Percentiles rank a stretch among this genome's conserved stretches.
Evolutionary conservation across 2,329 filamentous ascomycete species (phyloP).

Genomic region (Thermothelomyces thermophilus): DNA sequence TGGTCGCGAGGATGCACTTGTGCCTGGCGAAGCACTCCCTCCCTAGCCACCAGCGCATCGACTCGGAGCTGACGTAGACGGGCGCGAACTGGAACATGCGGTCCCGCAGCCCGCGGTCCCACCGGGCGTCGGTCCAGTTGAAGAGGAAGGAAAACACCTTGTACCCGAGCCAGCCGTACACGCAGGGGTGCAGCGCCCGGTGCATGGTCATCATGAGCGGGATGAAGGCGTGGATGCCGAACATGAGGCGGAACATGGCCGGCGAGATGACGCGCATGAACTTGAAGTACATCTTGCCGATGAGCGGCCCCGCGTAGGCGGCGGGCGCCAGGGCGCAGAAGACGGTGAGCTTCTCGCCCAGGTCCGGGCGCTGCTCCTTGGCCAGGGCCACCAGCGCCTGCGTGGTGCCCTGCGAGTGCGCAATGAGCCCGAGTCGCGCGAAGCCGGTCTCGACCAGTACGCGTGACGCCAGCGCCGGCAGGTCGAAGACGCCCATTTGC

Average conservation of each 20-base stretch:
- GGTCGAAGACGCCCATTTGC: constrained; percentile 86
- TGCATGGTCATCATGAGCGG: constrained; percentile 90
- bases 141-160: constrained; percentile 86
- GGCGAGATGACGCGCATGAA: constrained; percentile 81
- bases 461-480: constrained; percentile 71
- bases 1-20: constrained; percentile 78
- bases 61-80: constrained; percentile 82
- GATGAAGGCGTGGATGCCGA: constrained; percentile 90
- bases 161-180: constrained; percentile 82
- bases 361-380: constrained; percentile 79
- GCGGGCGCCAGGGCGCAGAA: constrained; percentile 90
- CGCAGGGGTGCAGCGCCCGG: constrained; percentile 49
- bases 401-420: constrained; percentile 87
- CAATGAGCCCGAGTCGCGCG: constrained; percentile 72
- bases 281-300: constrained; percentile 83
- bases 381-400: constrained; percentile 82
- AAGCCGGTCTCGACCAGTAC: constrained; percentile 80
- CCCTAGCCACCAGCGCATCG: constrained; percentile 94
- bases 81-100: constrained; percentile 91
- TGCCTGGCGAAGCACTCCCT: constrained; percentile 72
- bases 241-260: constrained; percentile 68
- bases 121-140: constrained; percentile 75
- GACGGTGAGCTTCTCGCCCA: constrained; percentile 75
- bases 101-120: constrained; percentile 72
- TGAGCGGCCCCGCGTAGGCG: constrained; percentile 79